Conservation (phyloP, 2,329 filamentous ascomycete genomes). For the Ophiocordyceps unilateralis region DNA sequence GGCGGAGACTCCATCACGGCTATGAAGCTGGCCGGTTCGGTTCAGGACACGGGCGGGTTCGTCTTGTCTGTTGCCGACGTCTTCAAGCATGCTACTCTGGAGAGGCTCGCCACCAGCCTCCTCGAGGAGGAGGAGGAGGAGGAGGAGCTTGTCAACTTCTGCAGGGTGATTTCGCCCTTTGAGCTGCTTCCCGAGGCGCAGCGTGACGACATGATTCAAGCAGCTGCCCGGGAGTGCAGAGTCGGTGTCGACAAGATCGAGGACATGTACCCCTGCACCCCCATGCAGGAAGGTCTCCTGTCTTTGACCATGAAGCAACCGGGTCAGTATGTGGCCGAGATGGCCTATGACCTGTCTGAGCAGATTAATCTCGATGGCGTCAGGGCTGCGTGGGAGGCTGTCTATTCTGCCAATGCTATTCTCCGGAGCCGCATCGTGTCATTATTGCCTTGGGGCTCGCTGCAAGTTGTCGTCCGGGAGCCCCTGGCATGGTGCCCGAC, state of each 20-base stretch:
- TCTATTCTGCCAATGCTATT: slow-evolving; percentile 11
- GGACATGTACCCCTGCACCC: slow-evolving; percentile 15
- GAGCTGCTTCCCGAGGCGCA: background rate
- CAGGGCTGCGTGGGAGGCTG: slow-evolving; percentile 12
- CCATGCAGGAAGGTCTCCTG: slow-evolving; percentile 18
- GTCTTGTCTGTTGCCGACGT: slow-evolving; percentile 1
- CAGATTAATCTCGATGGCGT: slow-evolving; percentile 7
- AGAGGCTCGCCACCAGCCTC: background rate
- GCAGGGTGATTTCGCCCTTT: background rate
- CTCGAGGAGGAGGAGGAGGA: too few relatives aligned
- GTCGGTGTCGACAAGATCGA: slow-evolving; percentile 8
- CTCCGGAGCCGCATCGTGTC: slow-evolving; percentile 17
- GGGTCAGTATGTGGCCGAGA: slow-evolving; percentile 18
- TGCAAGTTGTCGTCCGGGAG: slow-evolving; percentile 5
- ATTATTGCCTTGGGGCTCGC: background rate
- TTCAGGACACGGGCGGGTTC: background rate
- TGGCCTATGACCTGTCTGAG: slow-evolving; percentile 7
- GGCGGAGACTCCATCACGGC: slow-evolving; percentile 12
- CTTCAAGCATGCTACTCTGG: background rate
- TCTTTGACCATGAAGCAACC: slow-evolving; percentile 14
- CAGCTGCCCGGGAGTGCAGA: background rate
- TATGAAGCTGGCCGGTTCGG: slow-evolving; percentile 1
- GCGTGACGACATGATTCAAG: background rate
- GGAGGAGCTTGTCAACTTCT: background rate
- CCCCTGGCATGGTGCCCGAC: slow-evolving; percentile 3